Conservation (phyloP, 2,329 filamentous ascomycete genomes). For the Alternaria sp. region DNA sequence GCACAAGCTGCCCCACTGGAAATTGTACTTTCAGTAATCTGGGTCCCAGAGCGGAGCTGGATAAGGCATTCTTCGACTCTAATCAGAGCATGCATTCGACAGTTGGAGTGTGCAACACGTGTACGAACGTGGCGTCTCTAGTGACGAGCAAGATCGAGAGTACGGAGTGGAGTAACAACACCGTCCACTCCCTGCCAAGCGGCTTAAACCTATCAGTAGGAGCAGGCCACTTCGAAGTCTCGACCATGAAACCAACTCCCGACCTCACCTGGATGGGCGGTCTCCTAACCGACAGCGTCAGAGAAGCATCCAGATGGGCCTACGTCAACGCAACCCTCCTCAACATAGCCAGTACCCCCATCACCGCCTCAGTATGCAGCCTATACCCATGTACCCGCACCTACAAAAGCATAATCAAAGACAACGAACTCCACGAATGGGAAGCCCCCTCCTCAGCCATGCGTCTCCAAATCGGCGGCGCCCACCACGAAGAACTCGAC, state of each 20-base stretch:
- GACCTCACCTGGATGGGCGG: background rate
- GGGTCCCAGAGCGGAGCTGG: background rate
- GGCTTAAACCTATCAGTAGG: background rate
- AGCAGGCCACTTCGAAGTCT: background rate
- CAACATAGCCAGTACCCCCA: background rate
- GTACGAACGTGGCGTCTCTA: background rate
- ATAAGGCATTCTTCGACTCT: background rate
- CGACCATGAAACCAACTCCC: background rate
- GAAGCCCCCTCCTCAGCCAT: background rate
- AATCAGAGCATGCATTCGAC: background rate
- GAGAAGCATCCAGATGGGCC: background rate
- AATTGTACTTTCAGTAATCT: background rate
- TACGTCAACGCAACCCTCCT: background rate
- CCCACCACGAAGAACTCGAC: background rate
- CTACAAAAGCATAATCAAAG: background rate
- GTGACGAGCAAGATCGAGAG: background rate
- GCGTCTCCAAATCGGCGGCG: background rate
- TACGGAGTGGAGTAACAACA: background rate
- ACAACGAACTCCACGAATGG: background rate
- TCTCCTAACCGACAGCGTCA: background rate
- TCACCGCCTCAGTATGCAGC: background rate
- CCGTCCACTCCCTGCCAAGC: background rate
- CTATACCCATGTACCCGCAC: background rate
- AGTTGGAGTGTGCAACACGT: background rate
- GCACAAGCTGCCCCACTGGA: background rate